Evolutionary conservation across 1,139 yeast genomes (phyloP), one percentile per base, ranked within the genome.

Genomic region (Pneumocystis carinii): DNA sequence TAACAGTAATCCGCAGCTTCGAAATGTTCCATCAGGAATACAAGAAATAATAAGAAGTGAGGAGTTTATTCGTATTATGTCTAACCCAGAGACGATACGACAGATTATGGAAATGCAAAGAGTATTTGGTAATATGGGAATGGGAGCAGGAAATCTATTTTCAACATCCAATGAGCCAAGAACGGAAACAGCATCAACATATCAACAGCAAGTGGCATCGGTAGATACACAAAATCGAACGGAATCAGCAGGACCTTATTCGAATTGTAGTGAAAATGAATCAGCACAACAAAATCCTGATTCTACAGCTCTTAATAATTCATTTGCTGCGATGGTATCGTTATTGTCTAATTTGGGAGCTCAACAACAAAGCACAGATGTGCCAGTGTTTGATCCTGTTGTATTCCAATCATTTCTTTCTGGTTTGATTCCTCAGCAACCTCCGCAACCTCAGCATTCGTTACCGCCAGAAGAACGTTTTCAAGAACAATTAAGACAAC

Each of bases 381-480:
- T 32, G 5, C 8, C 17, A 1, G 60, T 19, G 10, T 35, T 59
- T 37, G 59, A 56, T 24, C 55, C 55, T 24, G 32, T n/a, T 48
- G 24, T 19, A 29, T 48, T 48, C 15, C 55, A 48, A 19, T 24
- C 55, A 24, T 48, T 48, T 48, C 8, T 48, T 24, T 5, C 64
- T 32, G 66, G 64, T 17, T 61, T 65, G 7, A 63, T 62, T 5
- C 39, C 64, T 12, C 53, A 66, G 1, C 60, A 61, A 4, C 64
- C 70, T 37, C 81, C 75, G 15, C 97, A 61, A 4, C 64, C 70
- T 37, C 81, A 76, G 15, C 97, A 90, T 71, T 86, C 75, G 67
- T 81, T 97, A 72, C 97, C 98, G 1, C 97, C 97, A 12, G 98
- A 92, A 77, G 97, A 89, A 74, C 81, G 95, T 67, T 92, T 86